Evolutionary conservation across 148 eudicot genomes (phyloP).

Genomic region (Pharnaceum exiguum): DNA sequence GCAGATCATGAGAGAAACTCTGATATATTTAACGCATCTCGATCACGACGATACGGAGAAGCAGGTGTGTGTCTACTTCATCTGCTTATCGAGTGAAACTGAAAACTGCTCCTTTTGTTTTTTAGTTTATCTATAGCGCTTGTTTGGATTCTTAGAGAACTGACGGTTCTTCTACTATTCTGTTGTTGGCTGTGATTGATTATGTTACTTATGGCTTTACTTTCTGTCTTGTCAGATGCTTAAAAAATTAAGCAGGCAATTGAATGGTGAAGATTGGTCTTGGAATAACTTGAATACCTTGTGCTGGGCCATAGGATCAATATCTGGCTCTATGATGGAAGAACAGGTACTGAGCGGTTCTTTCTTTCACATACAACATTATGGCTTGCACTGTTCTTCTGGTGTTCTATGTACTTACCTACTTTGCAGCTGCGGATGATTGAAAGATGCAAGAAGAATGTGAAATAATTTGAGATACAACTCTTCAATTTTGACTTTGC

Average conservation of each 20-base stretch:
- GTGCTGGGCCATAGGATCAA: conserved; percentile 99
- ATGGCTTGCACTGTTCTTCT: no score
- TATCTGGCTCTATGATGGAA: conserved; percentile 98
- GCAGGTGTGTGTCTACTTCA: conserved; percentile 51
- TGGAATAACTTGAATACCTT: conserved; percentile 97
- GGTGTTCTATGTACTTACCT: no score
- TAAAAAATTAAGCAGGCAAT: conserved; percentile 73
- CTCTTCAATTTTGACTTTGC: conserved; percentile 13
- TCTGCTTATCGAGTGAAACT: no score
- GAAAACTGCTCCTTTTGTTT: not conserved
- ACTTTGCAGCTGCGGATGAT: no score
- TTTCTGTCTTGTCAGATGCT: conserved; percentile 56
- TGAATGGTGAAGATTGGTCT: conserved; percentile 95
- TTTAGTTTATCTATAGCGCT: no score
- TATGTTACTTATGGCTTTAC: not conserved
- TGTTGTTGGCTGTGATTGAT: not conserved
- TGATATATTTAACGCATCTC: conserved; percentile 89
- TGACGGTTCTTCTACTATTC: no score
- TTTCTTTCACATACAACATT: not conserved
- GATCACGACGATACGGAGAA: conserved; percentile 98
- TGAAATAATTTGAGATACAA: not conserved
- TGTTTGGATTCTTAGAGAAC: no score
- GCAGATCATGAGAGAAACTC: conserved; percentile 98
- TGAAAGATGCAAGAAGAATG: no score
- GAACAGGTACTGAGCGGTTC: conserved; percentile 64